These are phyloP conservation scores for Haberlea rhodopensis DNA, from an alignment of 257 asterid species.

Conservation along the genomic window DNA sequence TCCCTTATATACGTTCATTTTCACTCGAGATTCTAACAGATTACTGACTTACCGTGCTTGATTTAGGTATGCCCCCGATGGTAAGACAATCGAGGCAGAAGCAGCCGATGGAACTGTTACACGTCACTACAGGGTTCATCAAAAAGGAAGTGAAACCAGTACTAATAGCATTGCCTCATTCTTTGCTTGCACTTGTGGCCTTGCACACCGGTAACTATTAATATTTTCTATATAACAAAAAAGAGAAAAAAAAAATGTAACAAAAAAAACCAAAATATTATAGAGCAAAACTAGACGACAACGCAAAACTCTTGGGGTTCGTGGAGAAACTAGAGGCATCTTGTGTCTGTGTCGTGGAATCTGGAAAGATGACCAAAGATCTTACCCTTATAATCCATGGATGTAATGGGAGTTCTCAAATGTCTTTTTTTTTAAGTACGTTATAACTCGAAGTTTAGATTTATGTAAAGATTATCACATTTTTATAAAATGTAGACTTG, in stretches of 20 bases:
- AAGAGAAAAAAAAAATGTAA: neutral
- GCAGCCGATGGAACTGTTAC: constrained; percentile 99
- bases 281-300: constrained; percentile 92
- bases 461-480: neutral
- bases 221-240: too few species aligned
- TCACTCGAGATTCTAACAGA: constrained; percentile 23
- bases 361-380: constrained; percentile 98
- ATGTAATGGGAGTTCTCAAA: constrained; percentile 10
- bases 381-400: constrained; percentile 94
- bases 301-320: constrained; percentile 78
- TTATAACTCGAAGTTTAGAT: too few species aligned
- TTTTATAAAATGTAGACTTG: constrained; percentile 46
- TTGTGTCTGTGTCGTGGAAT: constrained; percentile 82
- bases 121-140: constrained; percentile 95
- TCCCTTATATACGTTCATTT: neutral
- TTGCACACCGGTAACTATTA: constrained; percentile 75
- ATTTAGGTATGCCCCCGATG: constrained; percentile 96
- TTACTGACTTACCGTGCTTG: constrained; percentile 21
- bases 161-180: constrained; percentile 98
- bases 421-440: neutral
- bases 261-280: constrained; percentile 3
- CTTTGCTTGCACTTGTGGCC: constrained; percentile 99
- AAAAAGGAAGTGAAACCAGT: constrained; percentile 98
- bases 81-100: constrained; percentile 99
- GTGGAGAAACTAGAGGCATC: constrained; percentile 91